Percentiles rank a stretch among this genome's conserved stretches.
phyloP scores from a whole-genome alignment of 1,284 basidiomycete genomes.

The Sporisorium iseilematis-ciliati region DNA sequence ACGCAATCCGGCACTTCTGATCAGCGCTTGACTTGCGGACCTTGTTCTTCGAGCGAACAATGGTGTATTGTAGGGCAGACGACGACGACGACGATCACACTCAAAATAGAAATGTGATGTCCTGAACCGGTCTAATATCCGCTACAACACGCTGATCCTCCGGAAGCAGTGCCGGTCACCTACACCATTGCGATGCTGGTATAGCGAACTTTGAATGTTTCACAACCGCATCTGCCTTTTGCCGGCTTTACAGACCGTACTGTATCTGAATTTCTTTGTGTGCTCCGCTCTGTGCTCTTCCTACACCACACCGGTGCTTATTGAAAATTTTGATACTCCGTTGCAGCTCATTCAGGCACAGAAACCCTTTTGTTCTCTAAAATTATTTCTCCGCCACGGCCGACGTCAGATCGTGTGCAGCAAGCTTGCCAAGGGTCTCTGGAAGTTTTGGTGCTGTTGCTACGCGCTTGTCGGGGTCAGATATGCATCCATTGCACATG shows the following conservation, averaged over 20 bases:
- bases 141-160: no score
- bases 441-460: no score
- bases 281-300: not conserved
- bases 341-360: slow-evolving; percentile 16
- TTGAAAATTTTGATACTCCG: slow-evolving; percentile 5
- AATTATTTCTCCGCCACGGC: slow-evolving; percentile 3
- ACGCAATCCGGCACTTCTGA: no score
- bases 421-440: not conserved
- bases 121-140: not conserved
- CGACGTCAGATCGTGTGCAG: slow-evolving; percentile 2
- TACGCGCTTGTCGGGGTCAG: not conserved
- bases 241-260: not conserved
- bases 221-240: slow-evolving; percentile 5
- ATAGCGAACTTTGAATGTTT: slow-evolving; percentile 12
- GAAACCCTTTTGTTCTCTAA: not conserved
- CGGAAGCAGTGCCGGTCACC: not conserved
- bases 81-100: no score
- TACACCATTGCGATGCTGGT: not conserved
- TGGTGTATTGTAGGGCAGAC: no score
- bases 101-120: not conserved
- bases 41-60: no score
- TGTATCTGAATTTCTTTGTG: not conserved
- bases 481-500: not conserved
- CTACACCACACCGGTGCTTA: not conserved
- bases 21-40: no score